These are phyloP conservation scores for Aegle marmelos DNA, from an alignment of 345 rosid genomes.

Conservation along the genomic window DNA sequence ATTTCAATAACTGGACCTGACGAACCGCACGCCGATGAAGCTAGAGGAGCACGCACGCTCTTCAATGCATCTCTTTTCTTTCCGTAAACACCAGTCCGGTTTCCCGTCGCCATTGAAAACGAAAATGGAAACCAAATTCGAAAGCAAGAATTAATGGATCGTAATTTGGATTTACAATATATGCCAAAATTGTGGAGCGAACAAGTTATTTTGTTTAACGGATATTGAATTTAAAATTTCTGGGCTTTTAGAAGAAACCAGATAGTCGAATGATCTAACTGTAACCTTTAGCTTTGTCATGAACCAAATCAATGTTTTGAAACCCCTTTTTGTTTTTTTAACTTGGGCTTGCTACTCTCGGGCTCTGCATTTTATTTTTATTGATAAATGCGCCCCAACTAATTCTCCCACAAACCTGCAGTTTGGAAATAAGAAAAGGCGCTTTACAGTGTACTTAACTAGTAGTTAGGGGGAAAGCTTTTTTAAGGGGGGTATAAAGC, in stretches of 20 bases:
- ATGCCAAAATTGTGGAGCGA: neutral
- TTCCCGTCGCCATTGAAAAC: constrained; percentile 52
- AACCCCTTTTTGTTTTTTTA: neutral
- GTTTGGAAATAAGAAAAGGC: too few species aligned
- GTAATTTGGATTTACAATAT: neutral
- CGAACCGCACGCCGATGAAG: constrained; percentile 38
- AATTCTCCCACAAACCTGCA: too few species aligned
- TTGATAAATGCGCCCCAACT: too few species aligned
- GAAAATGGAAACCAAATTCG: neutral
- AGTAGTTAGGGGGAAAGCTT: too few species aligned
- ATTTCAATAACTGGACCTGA: constrained; percentile 62
- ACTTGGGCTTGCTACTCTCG: neutral
- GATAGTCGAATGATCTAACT: neutral
- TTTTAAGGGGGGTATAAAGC: too few species aligned
- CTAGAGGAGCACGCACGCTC: constrained; percentile 57
- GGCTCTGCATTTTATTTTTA: neutral
- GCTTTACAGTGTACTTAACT: too few species aligned
- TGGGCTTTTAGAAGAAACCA: neutral
- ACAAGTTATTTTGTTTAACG: neutral
- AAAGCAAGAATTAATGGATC: neutral
- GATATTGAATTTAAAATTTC: neutral
- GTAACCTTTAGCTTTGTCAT: too few species aligned
- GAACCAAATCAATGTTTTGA: neutral
- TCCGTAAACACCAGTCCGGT: constrained; percentile 42
- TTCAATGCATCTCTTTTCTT: constrained; percentile 63